phyloP scores from a whole-genome alignment of 345 rosid genomes.

The Xanthoceras sorbifolium region DNA sequence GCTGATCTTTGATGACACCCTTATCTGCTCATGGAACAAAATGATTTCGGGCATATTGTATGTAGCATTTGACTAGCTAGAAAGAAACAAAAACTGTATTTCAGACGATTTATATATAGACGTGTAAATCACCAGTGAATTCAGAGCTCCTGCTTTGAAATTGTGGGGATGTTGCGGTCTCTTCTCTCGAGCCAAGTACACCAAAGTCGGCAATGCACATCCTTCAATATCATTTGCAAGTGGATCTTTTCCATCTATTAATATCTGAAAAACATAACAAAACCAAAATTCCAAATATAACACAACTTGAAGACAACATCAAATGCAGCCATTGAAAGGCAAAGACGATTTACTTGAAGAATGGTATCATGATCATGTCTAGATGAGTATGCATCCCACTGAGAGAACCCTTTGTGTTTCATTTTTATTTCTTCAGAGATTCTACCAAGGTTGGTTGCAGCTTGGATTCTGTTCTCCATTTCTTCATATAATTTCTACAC shows the following conservation, averaged over 20 bases:
- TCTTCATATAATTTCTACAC: slow-evolving; percentile 49
- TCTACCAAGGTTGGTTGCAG: slow-evolving; percentile 29
- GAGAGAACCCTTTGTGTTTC: slow-evolving; percentile 49
- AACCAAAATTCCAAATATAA: background rate
- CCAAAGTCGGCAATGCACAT: slow-evolving; percentile 54
- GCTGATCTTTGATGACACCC: slow-evolving; percentile 67
- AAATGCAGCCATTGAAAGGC: background rate
- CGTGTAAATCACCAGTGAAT: slow-evolving; percentile 53
- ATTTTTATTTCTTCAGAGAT: slow-evolving; percentile 41
- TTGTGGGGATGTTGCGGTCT: slow-evolving; percentile 64
- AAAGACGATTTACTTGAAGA: slow-evolving; percentile 46
- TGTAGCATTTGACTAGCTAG: no score
- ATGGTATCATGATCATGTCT: slow-evolving; percentile 55
- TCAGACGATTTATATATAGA: background rate
- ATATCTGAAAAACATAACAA: slow-evolving; percentile 34
- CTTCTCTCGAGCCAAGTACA: slow-evolving; percentile 82
- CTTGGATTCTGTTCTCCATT: slow-evolving; percentile 51
- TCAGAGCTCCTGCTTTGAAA: slow-evolving; percentile 90
- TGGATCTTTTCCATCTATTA: slow-evolving; percentile 53
- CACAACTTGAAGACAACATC: background rate
- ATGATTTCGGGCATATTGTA: no score
- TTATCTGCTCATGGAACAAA: slow-evolving; percentile 38
- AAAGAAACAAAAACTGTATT: background rate
- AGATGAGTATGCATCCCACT: slow-evolving; percentile 55
- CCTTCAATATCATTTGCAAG: slow-evolving; percentile 35